Percentiles rank a stretch among this genome's conserved stretches.
Conservation (phyloP, 2,329 filamentous ascomycete genomes). For the Domatiomyces globalis region DNA sequence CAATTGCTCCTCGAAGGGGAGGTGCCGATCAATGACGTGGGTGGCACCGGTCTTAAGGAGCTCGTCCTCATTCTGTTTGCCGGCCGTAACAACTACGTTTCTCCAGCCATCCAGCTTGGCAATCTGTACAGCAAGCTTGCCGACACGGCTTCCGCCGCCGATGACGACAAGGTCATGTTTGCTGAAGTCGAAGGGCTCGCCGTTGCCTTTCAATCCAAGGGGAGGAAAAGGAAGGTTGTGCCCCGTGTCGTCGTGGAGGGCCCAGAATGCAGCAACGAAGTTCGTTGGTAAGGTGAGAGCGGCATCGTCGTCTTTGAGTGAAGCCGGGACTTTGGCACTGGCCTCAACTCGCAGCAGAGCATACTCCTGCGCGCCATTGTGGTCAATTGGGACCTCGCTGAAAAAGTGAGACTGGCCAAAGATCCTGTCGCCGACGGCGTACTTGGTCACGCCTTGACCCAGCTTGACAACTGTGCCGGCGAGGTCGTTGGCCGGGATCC, state of each 20-base stretch:
- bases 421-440: slow-evolving; percentile 22
- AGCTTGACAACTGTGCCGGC: slow-evolving; percentile 23
- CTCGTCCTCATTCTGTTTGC: slow-evolving; percentile 15
- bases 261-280: slow-evolving; percentile 22
- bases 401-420: slow-evolving; percentile 19
- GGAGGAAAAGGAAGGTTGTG: slow-evolving; percentile 18
- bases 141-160: slow-evolving; percentile 19
- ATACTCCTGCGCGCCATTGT: slow-evolving; percentile 28
- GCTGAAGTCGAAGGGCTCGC: slow-evolving; percentile 13
- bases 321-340: slow-evolving; percentile 23
- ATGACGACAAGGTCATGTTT: slow-evolving; percentile 16
- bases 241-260: slow-evolving; percentile 24
- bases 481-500: slow-evolving; percentile 25
- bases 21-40: slow-evolving; percentile 29
- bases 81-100: slow-evolving; percentile 27
- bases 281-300: slow-evolving; percentile 27
- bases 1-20: slow-evolving; percentile 19
- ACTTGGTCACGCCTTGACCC: slow-evolving; percentile 17
- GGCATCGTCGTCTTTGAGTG: slow-evolving; percentile 23
- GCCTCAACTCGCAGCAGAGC: slow-evolving; percentile 21
- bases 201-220: slow-evolving; percentile 1
- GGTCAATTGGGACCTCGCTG: neutral
- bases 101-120: slow-evolving; percentile 22
- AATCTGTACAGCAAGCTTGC: slow-evolving; percentile 18
- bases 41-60: slow-evolving; percentile 28